Conservation (phyloP, 768 basidiomycete species). For the Amylocystis lapponica region DNA sequence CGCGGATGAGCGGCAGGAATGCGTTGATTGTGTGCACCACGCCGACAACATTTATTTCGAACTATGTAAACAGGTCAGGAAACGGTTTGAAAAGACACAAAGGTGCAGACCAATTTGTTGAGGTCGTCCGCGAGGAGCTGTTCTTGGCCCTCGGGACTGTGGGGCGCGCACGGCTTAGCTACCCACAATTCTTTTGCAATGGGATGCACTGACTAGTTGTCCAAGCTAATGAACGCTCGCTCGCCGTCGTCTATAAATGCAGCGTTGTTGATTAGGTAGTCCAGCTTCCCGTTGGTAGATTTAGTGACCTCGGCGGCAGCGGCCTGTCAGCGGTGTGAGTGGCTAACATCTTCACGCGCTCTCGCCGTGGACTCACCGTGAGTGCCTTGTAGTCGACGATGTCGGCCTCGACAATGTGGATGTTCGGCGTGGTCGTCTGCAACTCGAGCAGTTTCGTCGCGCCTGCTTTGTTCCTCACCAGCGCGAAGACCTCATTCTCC, state of each 20-base stretch:
- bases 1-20: constrained; percentile 34
- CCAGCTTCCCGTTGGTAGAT: constrained; percentile 22
- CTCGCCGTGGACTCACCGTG: constrained; percentile 16
- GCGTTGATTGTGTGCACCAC: constrained; percentile 28
- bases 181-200: neutral
- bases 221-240: constrained; percentile 11
- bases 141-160: constrained; percentile 7
- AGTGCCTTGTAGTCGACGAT: constrained; percentile 25
- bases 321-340: neutral
- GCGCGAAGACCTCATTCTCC: constrained; percentile 16
- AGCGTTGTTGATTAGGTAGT: constrained; percentile 29
- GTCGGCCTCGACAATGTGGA: constrained; percentile 32
- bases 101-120: constrained; percentile 8
- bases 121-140: constrained; percentile 16
- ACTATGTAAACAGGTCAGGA: constrained; percentile 11
- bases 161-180: no score
- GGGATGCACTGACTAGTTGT: constrained; percentile 17
- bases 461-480: constrained; percentile 13
- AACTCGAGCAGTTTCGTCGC: constrained; percentile 7
- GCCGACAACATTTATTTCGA: constrained; percentile 31
- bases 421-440: constrained; percentile 12
- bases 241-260: constrained; percentile 5
- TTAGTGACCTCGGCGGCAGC: constrained; percentile 18
- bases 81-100: neutral
- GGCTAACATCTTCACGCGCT: neutral